Base-by-base conservation (phyloP, 805 yeast species). In the Schwanniomyces polymorphus region DNA sequence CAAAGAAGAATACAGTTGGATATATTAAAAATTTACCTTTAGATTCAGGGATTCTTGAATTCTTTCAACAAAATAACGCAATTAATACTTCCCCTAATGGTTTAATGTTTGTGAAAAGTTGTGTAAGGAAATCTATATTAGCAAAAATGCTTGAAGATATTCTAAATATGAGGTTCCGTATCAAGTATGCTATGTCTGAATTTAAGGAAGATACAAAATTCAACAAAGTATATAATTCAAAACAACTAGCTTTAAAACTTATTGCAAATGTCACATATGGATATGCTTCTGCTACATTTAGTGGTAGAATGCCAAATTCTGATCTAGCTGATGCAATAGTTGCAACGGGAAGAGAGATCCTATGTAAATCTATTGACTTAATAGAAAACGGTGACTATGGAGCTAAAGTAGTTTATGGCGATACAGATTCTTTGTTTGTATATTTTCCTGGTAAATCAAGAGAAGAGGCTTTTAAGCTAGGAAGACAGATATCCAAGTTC, bases 211-310 rank as follows among this genome's bases (percentile, higher is more conserved):
- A 81, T 42, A 58, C 68, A 7, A 80, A 78, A 42, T 58, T 84
- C 43, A 72, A 72, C 27, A 78, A 80, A 46, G 66, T 87, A 4
- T 80, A 86, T 59, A 80, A 88, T 57, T 85, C 87, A 48, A 74
- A 92, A 46, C 99, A 94, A 56, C 63, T 88, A 35, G 98, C 97
- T 0, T 70, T 94, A 51, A 94, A 94, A 60, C 70, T 92, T 41
- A 84, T 91, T 38, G 97, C 99, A 0, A 91, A 91, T 64, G 99
- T 94, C 7, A 92, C 97, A 0, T 94, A 94, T 68, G 99, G 99
- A 0, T 94, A 94, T 60, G 79, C 97, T 0, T 86, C 97, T 0
- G 99, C 99, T 0, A 82, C 97, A 0, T 94, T 86, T 60, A 89
- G 97, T 7, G 99, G 99, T 0, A 72, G 99, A 52, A 94, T 94